Conservation (phyloP, 495 filamentous ascomycete species). For the Aspergillus affinis region DNA sequence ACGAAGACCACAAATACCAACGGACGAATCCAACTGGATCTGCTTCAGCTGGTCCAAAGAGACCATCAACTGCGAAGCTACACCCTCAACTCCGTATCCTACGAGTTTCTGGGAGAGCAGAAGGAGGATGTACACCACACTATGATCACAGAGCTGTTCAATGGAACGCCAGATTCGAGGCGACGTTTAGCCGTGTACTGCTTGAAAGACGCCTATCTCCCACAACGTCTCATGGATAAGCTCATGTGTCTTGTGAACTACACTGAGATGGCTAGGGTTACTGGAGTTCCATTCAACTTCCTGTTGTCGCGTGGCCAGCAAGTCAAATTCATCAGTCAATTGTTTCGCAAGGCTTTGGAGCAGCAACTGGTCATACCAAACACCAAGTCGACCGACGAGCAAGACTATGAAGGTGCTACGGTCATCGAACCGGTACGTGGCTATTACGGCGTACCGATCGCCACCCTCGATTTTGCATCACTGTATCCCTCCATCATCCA, state of each 20-base stretch:
- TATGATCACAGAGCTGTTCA: constrained; percentile 98
- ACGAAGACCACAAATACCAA: constrained; percentile 93
- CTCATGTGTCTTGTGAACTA: constrained; percentile 97
- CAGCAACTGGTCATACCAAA: constrained; percentile 94
- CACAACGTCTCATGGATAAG: constrained; percentile 94
- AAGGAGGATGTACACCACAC: constrained; percentile 99
- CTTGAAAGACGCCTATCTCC: constrained; percentile 95
- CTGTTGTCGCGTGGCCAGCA: constrained; percentile 91
- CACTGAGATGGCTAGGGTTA: constrained; percentile 99
- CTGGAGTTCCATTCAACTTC: constrained; percentile 95
- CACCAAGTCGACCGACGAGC: constrained; percentile 65
- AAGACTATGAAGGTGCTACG: constrained; percentile 92
- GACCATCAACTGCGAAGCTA: constrained; percentile 96
- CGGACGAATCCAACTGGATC: constrained; percentile 87
- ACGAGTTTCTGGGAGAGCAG: constrained; percentile 96
- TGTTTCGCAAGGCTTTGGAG: constrained; percentile 92
- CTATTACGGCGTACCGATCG: constrained; percentile 91
- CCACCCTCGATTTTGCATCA: constrained; percentile 97
- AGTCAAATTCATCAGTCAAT: constrained; percentile 95
- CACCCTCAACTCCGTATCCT: constrained; percentile 93
- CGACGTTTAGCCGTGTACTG: constrained; percentile 93
- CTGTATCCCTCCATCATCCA: constrained; percentile 99
- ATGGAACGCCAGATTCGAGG: constrained; percentile 88
- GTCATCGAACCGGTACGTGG: constrained; percentile 94
- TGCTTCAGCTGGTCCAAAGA: constrained; percentile 88